Evolutionary conservation across 352 stramenopile genomes (phyloP).

Genomic region (Pythium sukuiense): DNA sequence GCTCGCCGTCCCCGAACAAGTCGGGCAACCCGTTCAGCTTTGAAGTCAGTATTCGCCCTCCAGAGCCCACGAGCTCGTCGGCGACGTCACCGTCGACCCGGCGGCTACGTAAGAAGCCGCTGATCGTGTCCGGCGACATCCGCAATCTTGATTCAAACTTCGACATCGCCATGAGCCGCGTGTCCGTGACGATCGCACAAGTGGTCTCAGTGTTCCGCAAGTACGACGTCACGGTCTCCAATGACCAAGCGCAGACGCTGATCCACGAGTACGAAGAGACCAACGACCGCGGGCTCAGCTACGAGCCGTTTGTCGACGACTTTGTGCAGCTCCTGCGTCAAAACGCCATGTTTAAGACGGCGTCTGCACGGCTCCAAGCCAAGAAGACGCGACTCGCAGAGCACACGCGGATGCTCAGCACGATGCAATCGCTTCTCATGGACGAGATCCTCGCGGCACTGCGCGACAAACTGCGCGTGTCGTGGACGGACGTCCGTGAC

Average conservation of each 20-base stretch:
- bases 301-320: slow-evolving; percentile 65
- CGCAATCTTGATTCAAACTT: slow-evolving; percentile 76
- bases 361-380: slow-evolving; percentile 37
- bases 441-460: slow-evolving; percentile 50
- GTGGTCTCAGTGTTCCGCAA: slow-evolving; percentile 48
- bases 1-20: slow-evolving; percentile 51
- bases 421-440: slow-evolving; percentile 45
- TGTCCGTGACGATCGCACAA: slow-evolving; percentile 42
- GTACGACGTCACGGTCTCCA: slow-evolving; percentile 50
- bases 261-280: slow-evolving; percentile 79
- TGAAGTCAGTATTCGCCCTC: slow-evolving; percentile 27
- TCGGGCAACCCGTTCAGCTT: slow-evolving; percentile 17
- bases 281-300: slow-evolving; percentile 57
- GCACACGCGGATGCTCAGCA: slow-evolving; percentile 48
- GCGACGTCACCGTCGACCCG: slow-evolving; percentile 22
- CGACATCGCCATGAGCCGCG: slow-evolving; percentile 45
- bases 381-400: slow-evolving; percentile 63
- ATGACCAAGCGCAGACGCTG: slow-evolving; percentile 57
- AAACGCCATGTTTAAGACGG: slow-evolving; percentile 37
- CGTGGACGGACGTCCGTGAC: slow-evolving; percentile 56
- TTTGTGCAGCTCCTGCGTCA: slow-evolving; percentile 51
- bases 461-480: slow-evolving; percentile 42
- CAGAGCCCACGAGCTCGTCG: slow-evolving; percentile 32
- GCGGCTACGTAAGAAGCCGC: slow-evolving; percentile 50
- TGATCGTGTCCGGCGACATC: slow-evolving; percentile 69